These are phyloP conservation scores for Thuidium tamariscinum DNA, from an alignment of 225 moss, liverwort and hornwort genomes.

Conservation along the genomic window DNA sequence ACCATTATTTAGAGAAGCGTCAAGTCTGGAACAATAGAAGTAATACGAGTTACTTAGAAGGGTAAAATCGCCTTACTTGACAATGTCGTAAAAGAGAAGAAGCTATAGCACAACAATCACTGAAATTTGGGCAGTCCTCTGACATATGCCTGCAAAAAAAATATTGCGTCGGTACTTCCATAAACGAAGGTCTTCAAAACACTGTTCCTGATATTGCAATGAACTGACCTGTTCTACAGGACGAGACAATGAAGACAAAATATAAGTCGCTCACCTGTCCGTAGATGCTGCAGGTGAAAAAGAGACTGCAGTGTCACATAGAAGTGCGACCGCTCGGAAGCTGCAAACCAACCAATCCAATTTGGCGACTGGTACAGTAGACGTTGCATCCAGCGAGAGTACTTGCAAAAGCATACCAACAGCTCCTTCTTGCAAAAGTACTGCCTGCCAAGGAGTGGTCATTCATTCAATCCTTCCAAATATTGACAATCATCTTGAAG, in stretches of 20 bases:
- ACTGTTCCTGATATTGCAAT: neutral
- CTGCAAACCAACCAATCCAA: constrained; percentile 53
- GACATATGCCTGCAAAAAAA: constrained; percentile 48
- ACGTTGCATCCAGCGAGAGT: constrained; percentile 17
- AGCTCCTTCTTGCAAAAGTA: constrained; percentile 75
- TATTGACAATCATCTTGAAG: neutral
- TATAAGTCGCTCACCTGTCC: constrained; percentile 35
- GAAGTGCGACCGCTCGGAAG: constrained; percentile 43
- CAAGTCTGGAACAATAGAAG: neutral
- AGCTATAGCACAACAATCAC: constrained; percentile 62
- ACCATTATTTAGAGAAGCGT: neutral
- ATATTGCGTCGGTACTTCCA: neutral
- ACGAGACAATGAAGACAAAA: neutral
- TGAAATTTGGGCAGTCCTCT: constrained; percentile 71
- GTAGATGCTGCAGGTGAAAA: constrained; percentile 31
- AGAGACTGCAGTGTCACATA: constrained; percentile 71
- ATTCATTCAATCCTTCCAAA: neutral
- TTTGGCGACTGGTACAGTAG: constrained; percentile 12
- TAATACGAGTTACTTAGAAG: neutral
- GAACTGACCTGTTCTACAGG: neutral
- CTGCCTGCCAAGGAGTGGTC: constrained; percentile 33
- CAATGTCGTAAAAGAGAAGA: constrained; percentile 51
- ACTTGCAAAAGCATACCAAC: constrained; percentile 54
- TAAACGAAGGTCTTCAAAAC: neutral
- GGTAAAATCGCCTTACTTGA: constrained; percentile 36